These are phyloP conservation scores for Aspergillus calidoustus DNA, from an alignment of 2,329 filamentous ascomycete genomes.

Conservation along the genomic window DNA sequence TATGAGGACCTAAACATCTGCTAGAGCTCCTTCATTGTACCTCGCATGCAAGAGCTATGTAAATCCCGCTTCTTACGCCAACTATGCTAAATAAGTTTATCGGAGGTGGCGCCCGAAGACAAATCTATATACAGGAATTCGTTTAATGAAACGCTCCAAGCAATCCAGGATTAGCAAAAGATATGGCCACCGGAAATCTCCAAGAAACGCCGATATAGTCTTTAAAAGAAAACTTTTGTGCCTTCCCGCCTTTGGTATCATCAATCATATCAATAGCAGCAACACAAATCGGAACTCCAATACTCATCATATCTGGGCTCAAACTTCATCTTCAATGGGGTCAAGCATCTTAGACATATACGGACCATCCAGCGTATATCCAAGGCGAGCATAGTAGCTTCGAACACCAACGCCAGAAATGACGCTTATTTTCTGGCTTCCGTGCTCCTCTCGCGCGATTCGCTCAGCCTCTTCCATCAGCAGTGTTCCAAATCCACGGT, in stretches of 20 bases:
- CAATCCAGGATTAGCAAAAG: background rate
- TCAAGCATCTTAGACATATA: conserved; percentile 66
- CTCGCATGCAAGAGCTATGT: background rate
- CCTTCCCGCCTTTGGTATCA: conserved; percentile 7
- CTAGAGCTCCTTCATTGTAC: background rate
- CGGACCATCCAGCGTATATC: conserved; percentile 90
- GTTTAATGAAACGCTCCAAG: background rate
- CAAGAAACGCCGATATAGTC: conserved; percentile 7
- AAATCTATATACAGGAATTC: conserved; percentile 1
- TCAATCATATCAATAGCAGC: conserved; percentile 18
- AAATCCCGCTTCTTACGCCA: background rate
- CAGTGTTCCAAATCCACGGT: conserved; percentile 94
- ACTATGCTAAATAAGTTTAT: background rate
- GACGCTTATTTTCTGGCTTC: conserved; percentile 91
- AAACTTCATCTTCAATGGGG: conserved; percentile 43
- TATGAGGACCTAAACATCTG: background rate
- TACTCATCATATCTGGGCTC: background rate
- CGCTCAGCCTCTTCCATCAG: conserved; percentile 98
- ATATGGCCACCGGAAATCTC: background rate
- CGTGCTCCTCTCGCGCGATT: conserved; percentile 92
- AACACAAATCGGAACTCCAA: conserved; percentile 1
- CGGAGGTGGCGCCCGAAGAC: background rate
- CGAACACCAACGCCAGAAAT: conserved; percentile 97
- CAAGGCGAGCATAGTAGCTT: conserved; percentile 91
- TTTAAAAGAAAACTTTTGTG: conserved; percentile 7